Evolutionary conservation across 139 green algal species (phyloP).

Genomic region (Pseudopediastrum boryanum): DNA sequence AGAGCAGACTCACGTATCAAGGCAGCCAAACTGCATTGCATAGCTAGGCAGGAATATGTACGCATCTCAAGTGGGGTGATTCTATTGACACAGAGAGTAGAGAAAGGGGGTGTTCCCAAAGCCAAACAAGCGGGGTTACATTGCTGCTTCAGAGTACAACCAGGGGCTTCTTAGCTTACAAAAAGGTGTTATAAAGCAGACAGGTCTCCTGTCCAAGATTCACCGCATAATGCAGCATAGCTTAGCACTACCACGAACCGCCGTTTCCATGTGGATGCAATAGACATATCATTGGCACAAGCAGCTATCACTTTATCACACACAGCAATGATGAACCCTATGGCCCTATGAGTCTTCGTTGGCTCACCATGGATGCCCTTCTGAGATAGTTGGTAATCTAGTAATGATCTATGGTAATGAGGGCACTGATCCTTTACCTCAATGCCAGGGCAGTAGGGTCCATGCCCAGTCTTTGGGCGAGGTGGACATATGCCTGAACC

Average conservation of each 20-base stretch:
- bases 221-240: no score
- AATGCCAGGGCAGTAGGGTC: slow-evolving; percentile 68
- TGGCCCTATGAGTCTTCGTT: neutral
- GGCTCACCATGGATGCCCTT: no score
- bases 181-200: no score
- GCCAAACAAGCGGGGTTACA: neutral
- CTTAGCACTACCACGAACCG: neutral
- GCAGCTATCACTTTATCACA: neutral
- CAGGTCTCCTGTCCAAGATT: no score
- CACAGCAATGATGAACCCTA: neutral
- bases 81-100: neutral
- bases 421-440: slow-evolving; percentile 46
- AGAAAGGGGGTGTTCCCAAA: neutral
- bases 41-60: neutral
- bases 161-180: no score
- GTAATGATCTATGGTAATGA: neutral
- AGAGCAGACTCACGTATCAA: neutral
- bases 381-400: neutral
- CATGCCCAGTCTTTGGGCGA: slow-evolving; percentile 69
- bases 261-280: neutral
- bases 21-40: neutral
- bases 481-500: slow-evolving; percentile 57
- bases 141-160: no score
- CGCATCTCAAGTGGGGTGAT: neutral
- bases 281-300: neutral